A percentile compares a stretch with the other conserved stretches of the same genome.
These are phyloP conservation scores for Ammopiptanthus mongolicus DNA, from an alignment of 306 rosid species.

Conservation along the genomic window DNA sequence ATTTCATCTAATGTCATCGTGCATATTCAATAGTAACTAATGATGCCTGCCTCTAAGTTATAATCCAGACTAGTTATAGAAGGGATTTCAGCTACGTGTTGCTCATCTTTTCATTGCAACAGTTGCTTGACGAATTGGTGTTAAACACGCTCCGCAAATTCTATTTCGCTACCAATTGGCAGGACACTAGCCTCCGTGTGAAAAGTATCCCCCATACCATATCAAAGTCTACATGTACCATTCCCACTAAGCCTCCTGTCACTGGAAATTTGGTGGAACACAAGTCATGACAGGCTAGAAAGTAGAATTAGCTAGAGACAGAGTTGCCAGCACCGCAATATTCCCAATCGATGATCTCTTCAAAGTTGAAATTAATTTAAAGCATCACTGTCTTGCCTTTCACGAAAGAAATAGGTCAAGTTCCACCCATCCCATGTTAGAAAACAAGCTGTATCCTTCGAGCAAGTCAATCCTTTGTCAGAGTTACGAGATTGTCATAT, in stretches of 20 bases:
- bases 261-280: neutral
- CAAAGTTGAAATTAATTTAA: neutral
- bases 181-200: too few species aligned
- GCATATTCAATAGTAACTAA: neutral
- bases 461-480: slow-evolving; percentile 19
- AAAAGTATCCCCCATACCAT: neutral
- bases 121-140: neutral
- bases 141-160: neutral
- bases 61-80: neutral
- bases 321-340: slow-evolving; percentile 18
- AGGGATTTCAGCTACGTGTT: neutral
- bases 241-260: neutral
- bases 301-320: neutral
- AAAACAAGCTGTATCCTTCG: slow-evolving; percentile 17
- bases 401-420: slow-evolving; percentile 10
- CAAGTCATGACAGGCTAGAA: slow-evolving; percentile 12
- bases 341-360: neutral
- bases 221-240: too few species aligned
- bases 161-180: too few species aligned
- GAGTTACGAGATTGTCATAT: slow-evolving; percentile 5
- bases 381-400: slow-evolving; percentile 15
- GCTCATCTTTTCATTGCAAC: neutral
- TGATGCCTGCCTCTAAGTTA: neutral
- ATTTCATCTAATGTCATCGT: neutral
- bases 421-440: neutral